These are phyloP conservation scores for Phytophthora kernoviae DNA, from an alignment of 352 stramenopile species.

Conservation along the genomic window DNA sequence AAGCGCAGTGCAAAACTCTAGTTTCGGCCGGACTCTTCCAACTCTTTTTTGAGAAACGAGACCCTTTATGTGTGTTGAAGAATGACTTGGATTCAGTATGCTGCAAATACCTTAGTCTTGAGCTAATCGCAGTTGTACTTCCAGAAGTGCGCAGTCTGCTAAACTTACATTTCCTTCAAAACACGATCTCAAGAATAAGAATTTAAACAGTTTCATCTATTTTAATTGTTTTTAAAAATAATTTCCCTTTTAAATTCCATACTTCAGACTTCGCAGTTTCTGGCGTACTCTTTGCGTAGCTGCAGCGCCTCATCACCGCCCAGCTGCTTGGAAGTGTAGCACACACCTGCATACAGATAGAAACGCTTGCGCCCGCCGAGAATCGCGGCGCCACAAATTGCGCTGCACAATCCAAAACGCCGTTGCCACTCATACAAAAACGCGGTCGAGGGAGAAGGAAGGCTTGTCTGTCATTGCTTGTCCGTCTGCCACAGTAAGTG, in stretches of 20 bases:
- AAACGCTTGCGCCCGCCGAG: slow-evolving; percentile 1
- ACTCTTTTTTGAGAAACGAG: not conserved
- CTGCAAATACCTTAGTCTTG: no score
- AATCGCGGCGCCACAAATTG: not conserved
- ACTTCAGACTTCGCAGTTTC: not conserved
- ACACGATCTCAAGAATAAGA: no score
- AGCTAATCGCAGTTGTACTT: no score
- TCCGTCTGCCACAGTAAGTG: not conserved
- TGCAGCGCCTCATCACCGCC: not conserved
- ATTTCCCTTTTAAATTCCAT: not conserved
- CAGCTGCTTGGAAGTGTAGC: not conserved
- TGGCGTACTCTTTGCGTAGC: not conserved
- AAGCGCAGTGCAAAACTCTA: no score
- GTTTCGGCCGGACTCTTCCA: not conserved
- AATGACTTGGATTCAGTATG: slow-evolving; percentile 1
- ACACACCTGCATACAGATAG: not conserved
- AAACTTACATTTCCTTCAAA: no score
- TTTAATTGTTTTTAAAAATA: no score
- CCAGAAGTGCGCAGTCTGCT: no score
- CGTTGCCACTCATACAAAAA: not conserved
- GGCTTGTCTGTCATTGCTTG: not conserved
- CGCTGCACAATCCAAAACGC: not conserved
- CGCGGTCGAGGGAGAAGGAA: slow-evolving; percentile 1
- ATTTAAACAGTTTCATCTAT: no score
- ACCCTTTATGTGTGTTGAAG: not conserved